Evolutionary conservation across 306 rosid genomes (phyloP), one percentile per base, ranked within the genome.

Genomic region (Pyrus betulifolia): DNA sequence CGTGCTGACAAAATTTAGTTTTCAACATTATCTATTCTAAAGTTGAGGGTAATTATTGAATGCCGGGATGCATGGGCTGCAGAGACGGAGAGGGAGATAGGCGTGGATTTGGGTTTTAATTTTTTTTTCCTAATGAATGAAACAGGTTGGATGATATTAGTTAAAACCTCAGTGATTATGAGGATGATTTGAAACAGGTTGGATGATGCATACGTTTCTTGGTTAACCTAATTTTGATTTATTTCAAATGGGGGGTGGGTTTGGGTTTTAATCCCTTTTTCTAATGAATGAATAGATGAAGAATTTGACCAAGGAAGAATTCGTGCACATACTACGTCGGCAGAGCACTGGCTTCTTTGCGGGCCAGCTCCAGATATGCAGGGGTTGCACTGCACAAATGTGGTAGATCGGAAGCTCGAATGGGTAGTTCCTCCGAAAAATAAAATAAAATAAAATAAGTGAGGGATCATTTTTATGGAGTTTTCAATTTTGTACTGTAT

Each of bases 391-490:
- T 92, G 81, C 99, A 95, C 90, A 95, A 95, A 82, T 95, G 99
- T 81, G 99, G 99, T 62, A 91, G 98, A 27, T 92, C 96, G 99
- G 99, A 96, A 88, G 97, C 99, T 85, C 87, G 96, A 77, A 96
- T 96, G 97, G 99, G 99, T 98, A 91, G 84, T 89, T 96, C 84
- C 99, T 96, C 21, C 93, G 99, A 61, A 25, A 25, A 25, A 25
- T 1, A 25, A 25, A 25, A 25, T 25, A 25, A 25, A 92, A 96
- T 2, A 64, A 96, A 96, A 92, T 92, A 30, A 96, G 98, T 96
- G 91, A 96, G 99, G 84, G 84, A 68, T 64, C 82, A 72, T 78
- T 85, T 46, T 81, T 73, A 4, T 79, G 78, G 80, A 74, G 75
- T 78, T 71, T 63, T 83, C 49, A 72, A 71, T 31, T 70, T 62